A percentile compares a stretch with the other conserved stretches of the same genome.
Conservation (phyloP, 106 monocot species). For the Agapanthus africanus region DNA sequence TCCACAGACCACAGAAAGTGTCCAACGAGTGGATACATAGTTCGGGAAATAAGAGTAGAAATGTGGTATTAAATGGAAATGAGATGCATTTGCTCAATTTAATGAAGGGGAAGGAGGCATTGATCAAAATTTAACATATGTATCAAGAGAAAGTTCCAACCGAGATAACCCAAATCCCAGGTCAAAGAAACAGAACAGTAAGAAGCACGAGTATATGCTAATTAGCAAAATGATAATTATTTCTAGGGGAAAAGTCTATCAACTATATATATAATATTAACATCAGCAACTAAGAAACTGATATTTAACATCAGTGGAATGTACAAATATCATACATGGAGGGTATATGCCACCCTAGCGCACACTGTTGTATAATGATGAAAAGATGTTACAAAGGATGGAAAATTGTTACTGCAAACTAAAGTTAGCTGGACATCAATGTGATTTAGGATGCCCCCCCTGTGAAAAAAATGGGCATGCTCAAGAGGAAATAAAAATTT, state of each 20-base stretch:
- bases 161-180: not conserved
- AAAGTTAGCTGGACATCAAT: no score
- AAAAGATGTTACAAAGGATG: not conserved
- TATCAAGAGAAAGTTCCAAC: not conserved
- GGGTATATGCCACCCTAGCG: not conserved
- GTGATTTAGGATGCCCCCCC: not conserved
- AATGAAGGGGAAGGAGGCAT: not conserved
- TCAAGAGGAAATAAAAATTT: not conserved
- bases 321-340: not conserved
- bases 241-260: not conserved
- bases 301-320: not conserved
- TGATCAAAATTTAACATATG: not conserved
- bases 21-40: not conserved
- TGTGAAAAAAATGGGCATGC: not conserved
- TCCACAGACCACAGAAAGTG: not conserved
- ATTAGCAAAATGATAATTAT: not conserved
- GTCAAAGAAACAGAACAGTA: not conserved
- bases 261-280: not conserved
- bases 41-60: slow-evolving; percentile 2
- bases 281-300: not conserved
- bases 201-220: not conserved
- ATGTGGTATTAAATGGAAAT: not conserved
- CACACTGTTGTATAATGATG: not conserved
- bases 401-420: not conserved
- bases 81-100: not conserved